Evolutionary conservation across 306 rosid species (phyloP), one percentile per base, ranked within the genome.

Genomic region (Ammopiptanthus mongolicus): DNA sequence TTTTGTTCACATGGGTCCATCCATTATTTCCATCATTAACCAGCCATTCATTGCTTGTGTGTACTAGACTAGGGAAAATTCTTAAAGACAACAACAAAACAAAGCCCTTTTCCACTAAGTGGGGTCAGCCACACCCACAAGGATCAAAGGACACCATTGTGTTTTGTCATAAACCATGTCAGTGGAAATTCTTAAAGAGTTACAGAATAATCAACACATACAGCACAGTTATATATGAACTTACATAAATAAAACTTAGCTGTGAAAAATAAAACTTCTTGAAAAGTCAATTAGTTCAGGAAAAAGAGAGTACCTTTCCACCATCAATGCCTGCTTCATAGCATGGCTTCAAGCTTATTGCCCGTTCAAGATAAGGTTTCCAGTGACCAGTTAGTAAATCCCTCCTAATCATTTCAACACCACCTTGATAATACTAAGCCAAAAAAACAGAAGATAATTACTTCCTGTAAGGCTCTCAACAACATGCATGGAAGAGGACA

Each of bases 351-450:
- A 95, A 88, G 87, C 91, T 90, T 72, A 95, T 77, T 66, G 96
- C 97, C 77, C 97, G 98, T 71, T 91, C 93, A 84, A 95, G 96
- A 80, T 95, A 95, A 72, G 98, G 98, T 80, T 86, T 88, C 98
- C 98, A 91, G 18, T 91, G 98, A 89, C 98, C 98, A 61, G 88
- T 90, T 76, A 95, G 93, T 76, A 95, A 87, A 72, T 95, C 98
- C 87, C 98, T 88, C 74, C 98, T 79, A 74, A 95, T 91, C 98
- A 95, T 95, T 87, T 95, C 98, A 77, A 95, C 97, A 0, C 97
- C 98, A n/a, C 91, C 60, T 95, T 95, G 98, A 83, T 82, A 88
- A 78, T 74, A 65, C 97, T 95, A 42, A 1, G 15, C 0, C 17
- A 44, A 44, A 44, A 44, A 44, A 44, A 13, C 55, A 33, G 8